A percentile compares a stretch with the other conserved stretches of the same genome.
Evolutionary conservation across 257 asterid species (phyloP).

Genomic region (Penstemon davidsonii): DNA sequence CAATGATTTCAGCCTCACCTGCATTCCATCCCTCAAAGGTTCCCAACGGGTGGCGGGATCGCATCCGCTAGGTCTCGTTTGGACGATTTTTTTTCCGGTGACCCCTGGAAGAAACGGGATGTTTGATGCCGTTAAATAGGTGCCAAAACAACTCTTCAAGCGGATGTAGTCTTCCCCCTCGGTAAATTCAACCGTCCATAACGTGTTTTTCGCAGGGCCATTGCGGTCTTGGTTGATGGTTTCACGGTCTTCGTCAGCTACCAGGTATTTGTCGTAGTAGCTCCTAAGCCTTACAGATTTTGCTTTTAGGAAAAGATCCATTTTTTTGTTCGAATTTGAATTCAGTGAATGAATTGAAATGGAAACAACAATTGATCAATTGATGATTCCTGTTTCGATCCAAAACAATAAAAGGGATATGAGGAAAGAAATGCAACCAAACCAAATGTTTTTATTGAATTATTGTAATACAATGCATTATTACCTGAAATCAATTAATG

Average conservation of each 20-base stretch:
- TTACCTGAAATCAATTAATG: slow-evolving; percentile 19
- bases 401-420: neutral
- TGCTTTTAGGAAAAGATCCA: slow-evolving; percentile 68
- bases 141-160: slow-evolving; percentile 60
- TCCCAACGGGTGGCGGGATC: slow-evolving; percentile 66
- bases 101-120: slow-evolving; percentile 51
- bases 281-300: slow-evolving; percentile 48
- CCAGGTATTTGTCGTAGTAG: slow-evolving; percentile 54
- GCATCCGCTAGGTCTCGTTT: slow-evolving; percentile 36
- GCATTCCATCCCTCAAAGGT: slow-evolving; percentile 76
- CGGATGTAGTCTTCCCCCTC: slow-evolving; percentile 41
- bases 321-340: neutral
- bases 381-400: slow-evolving; percentile 12
- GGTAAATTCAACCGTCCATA: slow-evolving; percentile 55
- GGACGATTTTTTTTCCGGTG: slow-evolving; percentile 52
- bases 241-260: slow-evolving; percentile 57
- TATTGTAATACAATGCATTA: neutral
- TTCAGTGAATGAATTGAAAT: neutral
- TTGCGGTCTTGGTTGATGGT: slow-evolving; percentile 49
- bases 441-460: neutral
- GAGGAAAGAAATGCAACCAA: neutral
- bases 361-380: neutral
- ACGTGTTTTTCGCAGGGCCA: slow-evolving; percentile 38
- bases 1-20: slow-evolving; percentile 54
- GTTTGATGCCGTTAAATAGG: slow-evolving; percentile 66